Conservation (phyloP, 2,329 filamentous ascomycete genomes). For the Fusarium compactum region DNA sequence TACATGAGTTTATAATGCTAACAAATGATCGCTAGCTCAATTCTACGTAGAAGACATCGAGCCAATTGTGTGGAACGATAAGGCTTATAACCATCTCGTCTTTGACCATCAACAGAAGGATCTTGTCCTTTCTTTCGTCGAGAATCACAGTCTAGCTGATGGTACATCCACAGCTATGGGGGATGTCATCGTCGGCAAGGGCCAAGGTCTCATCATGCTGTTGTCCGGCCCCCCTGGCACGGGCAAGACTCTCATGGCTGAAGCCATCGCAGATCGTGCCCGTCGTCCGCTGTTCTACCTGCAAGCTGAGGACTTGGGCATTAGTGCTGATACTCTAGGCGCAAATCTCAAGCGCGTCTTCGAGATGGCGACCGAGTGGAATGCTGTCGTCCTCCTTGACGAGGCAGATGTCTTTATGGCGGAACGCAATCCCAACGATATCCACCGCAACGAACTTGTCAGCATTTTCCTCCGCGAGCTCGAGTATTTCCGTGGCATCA, state of each 20-base stretch:
- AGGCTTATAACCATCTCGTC: conserved; percentile 60
- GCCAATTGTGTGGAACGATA: conserved; percentile 59
- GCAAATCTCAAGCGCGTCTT: conserved; percentile 61
- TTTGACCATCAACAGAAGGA: conserved; percentile 62
- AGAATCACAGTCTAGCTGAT: conserved; percentile 53
- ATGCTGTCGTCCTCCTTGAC: conserved; percentile 64
- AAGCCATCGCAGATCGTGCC: conserved; percentile 57
- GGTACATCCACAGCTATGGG: conserved; percentile 44
- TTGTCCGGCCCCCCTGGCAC: conserved; percentile 61
- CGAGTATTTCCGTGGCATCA: conserved; percentile 59
- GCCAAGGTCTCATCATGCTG: conserved; percentile 59
- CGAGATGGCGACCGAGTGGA: conserved; percentile 62
- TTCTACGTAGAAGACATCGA: conserved; percentile 58
- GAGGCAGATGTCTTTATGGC: conserved; percentile 67
- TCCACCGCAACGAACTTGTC: conserved; percentile 62
- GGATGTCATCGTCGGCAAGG: conserved; percentile 59
- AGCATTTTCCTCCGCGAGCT: conserved; percentile 61
- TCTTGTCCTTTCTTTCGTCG: conserved; percentile 61
- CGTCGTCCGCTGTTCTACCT: conserved; percentile 60
- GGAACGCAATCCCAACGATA: conserved; percentile 58
- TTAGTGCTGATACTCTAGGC: conserved; percentile 58
- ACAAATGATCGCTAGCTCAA: conserved; percentile 37
- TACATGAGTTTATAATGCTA: background rate
- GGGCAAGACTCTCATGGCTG: conserved; percentile 61
- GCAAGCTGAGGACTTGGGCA: conserved; percentile 62